Base-by-base conservation (phyloP, 1,139 yeast genomes). In the Schwanniomyces etchellsii region DNA sequence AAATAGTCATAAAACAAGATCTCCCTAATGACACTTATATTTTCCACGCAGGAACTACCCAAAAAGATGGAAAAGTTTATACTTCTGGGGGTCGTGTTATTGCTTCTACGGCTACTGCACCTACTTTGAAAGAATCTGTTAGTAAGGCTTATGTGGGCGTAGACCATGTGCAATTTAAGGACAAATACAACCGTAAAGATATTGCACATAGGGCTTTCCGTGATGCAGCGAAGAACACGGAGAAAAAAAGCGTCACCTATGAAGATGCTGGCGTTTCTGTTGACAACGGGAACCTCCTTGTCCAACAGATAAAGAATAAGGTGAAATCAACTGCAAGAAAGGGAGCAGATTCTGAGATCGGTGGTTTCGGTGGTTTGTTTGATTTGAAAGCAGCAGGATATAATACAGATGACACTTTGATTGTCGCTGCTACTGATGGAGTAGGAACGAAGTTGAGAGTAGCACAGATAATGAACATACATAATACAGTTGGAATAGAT, bases 401-500 rank as follows among this genome's bases (percentile, higher is more conserved):
- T 59, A 76, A 79, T 38, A 63, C 75, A 17, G 75, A 70, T 38
- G 80, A 81, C 33, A 85, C 96, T 7, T 63, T 93, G 35, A 67
- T 93, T 37, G 97, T 93, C 29, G 96, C 94, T 38, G 97, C 98
- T 35, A 93, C 98, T 28, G 99, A 93, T 61, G 99, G 99, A 60
- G 97, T 93, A 37, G 99, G 99, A 44, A 91, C 98, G 42, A 93
- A 93, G 63, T 76, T 93, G 47, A 79, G 89, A 69, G 79, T 93
- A 52, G 98, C 97, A 1, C 97, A 91, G 65, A 77, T 80, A 40
- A 73, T 91, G 66, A 66, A 81, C 45, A 84, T 83, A 35, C 97
- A 93, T 55, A 78, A 86, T 56, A 89, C 98, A 16, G 98, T 93
- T 28, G 99, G 99, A 53, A 88, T 93, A 48, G 99, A 93, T 60